Evolutionary conservation across 345 rosid species (phyloP), one percentile per base, ranked within the genome.

Genomic region (Aurinia saxatilis): DNA sequence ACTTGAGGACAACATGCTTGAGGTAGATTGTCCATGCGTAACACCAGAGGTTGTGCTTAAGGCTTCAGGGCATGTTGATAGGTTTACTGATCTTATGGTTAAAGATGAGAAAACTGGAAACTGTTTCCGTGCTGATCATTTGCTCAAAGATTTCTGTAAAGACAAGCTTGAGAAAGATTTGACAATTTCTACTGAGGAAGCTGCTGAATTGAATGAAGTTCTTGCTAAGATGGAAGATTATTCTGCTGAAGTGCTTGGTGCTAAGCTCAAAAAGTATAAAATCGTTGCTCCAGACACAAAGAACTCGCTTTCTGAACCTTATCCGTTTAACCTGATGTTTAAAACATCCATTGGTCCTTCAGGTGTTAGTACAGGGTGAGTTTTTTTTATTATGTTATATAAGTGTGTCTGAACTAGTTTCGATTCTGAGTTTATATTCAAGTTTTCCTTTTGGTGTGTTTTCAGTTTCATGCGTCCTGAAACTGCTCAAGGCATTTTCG

Each of bases 401-500:
- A n/a, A 31, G 41, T 2, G 14, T 46, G 13, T 38, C 17, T 63
- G 40, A 17, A 12, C n/a, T 19, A 38, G 19, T 19, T 48, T 63
- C 19, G 33, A 47, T 37, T 1, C 7, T 45, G 50, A 21, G 35
- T 42, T 3, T 15, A 7, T 6, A 23, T 3, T 3, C 2, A 8
- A 13, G 0, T 30, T 9, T 7, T 0, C 10, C 15, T 13, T 2
- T 19, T 31, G 2, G 36, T 53, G 38, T 53, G 30, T 27, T 27
- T 70, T 66, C 78, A 92, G 98, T 73, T 92, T 77, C 68, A 80
- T 92, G 98, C 95, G 96, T 27, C 97, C 98, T 66, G 98, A 92
- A 78, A 92, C 98, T 19, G 98, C 98, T 0, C 98, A 92, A 79
- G 98, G 98, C 52, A 92, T 92, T 36, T 92, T 92, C 65, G 98